These are phyloP conservation scores for Decorospora gaudefroyi DNA, from an alignment of 2,329 filamentous ascomycete genomes.

Conservation along the genomic window DNA sequence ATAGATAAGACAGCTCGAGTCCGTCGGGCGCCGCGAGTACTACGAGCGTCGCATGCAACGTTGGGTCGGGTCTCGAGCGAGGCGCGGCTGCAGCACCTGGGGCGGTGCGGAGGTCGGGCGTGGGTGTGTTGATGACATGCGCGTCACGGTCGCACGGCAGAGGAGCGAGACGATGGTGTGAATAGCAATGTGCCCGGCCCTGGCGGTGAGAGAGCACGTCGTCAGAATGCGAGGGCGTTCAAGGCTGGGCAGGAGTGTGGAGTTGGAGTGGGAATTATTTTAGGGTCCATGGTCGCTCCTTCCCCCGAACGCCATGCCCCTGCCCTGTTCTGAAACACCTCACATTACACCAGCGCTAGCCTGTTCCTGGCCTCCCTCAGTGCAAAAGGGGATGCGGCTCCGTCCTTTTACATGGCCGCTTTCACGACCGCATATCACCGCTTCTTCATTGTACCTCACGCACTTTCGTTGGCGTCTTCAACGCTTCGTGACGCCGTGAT, in stretches of 20 bases:
- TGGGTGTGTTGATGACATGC: slow-evolving; percentile 28
- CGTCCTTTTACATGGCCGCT: slow-evolving; percentile 16
- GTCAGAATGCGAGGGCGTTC: slow-evolving; percentile 2
- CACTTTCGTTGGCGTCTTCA: neutral
- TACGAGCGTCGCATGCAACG: slow-evolving; percentile 24
- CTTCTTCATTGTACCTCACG: neutral
- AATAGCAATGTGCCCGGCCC: slow-evolving; percentile 4
- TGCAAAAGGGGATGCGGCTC: slow-evolving; percentile 23
- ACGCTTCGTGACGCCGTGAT: neutral
- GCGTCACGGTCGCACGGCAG: slow-evolving; percentile 9
- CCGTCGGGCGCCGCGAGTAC: slow-evolving; percentile 19
- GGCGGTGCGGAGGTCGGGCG: slow-evolving; percentile 23
- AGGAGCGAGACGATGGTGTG: slow-evolving; percentile 3
- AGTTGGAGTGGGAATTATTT: slow-evolving; percentile 20
- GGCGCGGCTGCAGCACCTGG: slow-evolving; percentile 22
- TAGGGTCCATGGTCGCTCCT: slow-evolving; percentile 13
- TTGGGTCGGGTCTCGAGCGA: slow-evolving; percentile 10
- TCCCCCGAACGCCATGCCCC: slow-evolving; percentile 16
- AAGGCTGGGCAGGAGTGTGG: slow-evolving; percentile 9
- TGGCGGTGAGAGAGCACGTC: neutral
- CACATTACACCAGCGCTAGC: slow-evolving; percentile 15
- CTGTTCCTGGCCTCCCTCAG: slow-evolving; percentile 19
- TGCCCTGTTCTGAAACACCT: slow-evolving; percentile 20
- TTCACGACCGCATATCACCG: neutral
- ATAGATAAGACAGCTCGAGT: slow-evolving; percentile 11